Evolutionary conservation across 345 rosid genomes (phyloP), one percentile per base, ranked within the genome.

Genomic region (Pelargonium nanum): DNA sequence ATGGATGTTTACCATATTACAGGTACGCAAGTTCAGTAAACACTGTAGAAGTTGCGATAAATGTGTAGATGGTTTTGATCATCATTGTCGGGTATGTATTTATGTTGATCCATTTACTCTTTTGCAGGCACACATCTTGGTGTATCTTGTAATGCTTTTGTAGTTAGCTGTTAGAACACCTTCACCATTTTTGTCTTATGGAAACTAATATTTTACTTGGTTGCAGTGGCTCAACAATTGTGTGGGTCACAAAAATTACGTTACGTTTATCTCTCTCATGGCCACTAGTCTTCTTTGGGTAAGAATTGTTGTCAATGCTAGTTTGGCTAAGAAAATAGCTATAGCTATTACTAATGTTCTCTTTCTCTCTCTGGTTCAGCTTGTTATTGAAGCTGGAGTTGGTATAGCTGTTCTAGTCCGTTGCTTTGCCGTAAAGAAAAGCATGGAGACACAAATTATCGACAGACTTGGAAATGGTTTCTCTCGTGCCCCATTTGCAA

Each of bases 181-280:
- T 21, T 58, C 0, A 12, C 54, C 16, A 32, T 30, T 58, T 59
- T 25, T 55, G 23, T n/a, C 52, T 62, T 12, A 12, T 26, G 24
- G 57, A 59, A 56, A 53, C 57, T 76, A 59, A 82, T 68, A 34
- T 72, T 4, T 71, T 72, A 63, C 57, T 56, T 66, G 69, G 66
- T 6, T 84, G 78, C 89, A 93, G 99, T 93, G 99, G 99, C 96
- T 93, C 56, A 93, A 93, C 80, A 93, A 93, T 72, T 93, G 99
- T 70, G 99, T 93, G 5, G 99, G 99, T 26, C 81, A 76, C 81
- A 89, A 74, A 76, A 93, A 93, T 62, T 93, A 93, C 68, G 76
- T 80, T 54, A 87, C 97, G 13, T 93, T 93, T 71, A 83, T 89
- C 75, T 78, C 81, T 5, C 87, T 93, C 56, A 93, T 93, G 99